Evolutionary conservation across 768 basidiomycete species (phyloP).

Genomic region (Boletus insuetus): DNA sequence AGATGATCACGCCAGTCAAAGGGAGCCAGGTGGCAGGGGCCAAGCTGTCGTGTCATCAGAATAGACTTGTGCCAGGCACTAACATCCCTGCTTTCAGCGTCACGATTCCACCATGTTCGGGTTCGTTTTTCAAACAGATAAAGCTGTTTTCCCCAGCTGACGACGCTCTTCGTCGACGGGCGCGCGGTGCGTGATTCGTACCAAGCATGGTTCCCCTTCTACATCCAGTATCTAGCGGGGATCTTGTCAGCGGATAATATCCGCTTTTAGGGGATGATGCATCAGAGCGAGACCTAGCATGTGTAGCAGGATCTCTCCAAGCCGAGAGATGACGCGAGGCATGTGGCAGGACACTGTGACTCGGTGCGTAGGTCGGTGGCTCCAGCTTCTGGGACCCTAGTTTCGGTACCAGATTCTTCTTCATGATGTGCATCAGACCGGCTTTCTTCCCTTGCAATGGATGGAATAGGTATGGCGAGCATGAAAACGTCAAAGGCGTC

Average conservation of each 20-base stretch:
- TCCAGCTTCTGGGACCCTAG: constrained; percentile 60
- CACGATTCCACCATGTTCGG: neutral
- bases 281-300: constrained; percentile 24
- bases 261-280: constrained; percentile 15
- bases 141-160: constrained; percentile 42
- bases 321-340: constrained; percentile 1
- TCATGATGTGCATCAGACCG: constrained; percentile 66
- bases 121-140: neutral
- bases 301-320: constrained; percentile 4
- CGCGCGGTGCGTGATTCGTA: constrained; percentile 10
- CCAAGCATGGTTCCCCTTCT: neutral
- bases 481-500: constrained; percentile 72
- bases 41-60: neutral
- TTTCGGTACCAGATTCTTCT: constrained; percentile 67
- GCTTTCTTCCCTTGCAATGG: constrained; percentile 64
- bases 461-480: constrained; percentile 62
- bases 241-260: constrained; percentile 10
- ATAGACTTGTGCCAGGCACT: neutral
- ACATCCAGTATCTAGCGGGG: constrained; percentile 4
- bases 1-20: neutral
- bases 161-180: constrained; percentile 43
- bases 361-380: constrained; percentile 33
- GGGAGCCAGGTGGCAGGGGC: too few relatives aligned
- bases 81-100: neutral
- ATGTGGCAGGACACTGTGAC: neutral